Percentiles rank a stretch among this genome's conserved stretches.
Evolutionary conservation across 164 flowering plant genomes (phyloP).

Genomic region (Dillenia suffruticosa): DNA sequence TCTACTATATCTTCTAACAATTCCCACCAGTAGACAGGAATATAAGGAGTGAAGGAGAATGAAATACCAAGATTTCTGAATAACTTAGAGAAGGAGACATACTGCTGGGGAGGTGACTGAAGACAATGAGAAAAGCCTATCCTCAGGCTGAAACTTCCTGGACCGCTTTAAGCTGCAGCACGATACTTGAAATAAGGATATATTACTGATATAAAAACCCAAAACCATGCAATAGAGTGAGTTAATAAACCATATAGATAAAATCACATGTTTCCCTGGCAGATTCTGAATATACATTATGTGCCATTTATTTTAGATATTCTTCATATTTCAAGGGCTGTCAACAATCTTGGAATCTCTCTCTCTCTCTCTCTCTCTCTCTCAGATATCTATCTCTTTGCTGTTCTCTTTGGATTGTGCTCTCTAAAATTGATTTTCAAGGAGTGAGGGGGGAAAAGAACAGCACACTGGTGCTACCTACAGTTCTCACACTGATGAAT

Average conservation of each 20-base stretch:
- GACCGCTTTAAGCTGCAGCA: slow-evolving; percentile 82
- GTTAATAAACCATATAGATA: neutral
- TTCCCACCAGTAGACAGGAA: no score
- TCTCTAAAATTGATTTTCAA: no score
- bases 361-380: no score
- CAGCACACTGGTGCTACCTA: no score
- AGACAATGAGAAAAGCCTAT: slow-evolving; percentile 89
- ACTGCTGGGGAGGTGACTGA: slow-evolving; percentile 93
- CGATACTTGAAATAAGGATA: slow-evolving; percentile 7
- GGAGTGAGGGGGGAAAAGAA: no score
- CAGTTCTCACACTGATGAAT: no score
- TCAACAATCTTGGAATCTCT: no score
- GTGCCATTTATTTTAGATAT: neutral
- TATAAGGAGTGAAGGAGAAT: no score
- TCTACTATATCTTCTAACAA: no score
- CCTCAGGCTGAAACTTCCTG: slow-evolving; percentile 93
- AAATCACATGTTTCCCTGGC: neutral
- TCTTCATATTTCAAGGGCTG: no score
- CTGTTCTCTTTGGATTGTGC: no score
- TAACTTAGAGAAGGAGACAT: slow-evolving; percentile 25
- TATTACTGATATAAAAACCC: neutral
- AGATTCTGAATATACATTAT: neutral
- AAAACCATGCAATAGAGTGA: neutral
- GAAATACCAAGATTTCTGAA: neutral
- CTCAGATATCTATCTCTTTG: no score